phyloP scores from a whole-genome alignment of 176 grass and related monocot species.

The Dactylis glomerata region DNA sequence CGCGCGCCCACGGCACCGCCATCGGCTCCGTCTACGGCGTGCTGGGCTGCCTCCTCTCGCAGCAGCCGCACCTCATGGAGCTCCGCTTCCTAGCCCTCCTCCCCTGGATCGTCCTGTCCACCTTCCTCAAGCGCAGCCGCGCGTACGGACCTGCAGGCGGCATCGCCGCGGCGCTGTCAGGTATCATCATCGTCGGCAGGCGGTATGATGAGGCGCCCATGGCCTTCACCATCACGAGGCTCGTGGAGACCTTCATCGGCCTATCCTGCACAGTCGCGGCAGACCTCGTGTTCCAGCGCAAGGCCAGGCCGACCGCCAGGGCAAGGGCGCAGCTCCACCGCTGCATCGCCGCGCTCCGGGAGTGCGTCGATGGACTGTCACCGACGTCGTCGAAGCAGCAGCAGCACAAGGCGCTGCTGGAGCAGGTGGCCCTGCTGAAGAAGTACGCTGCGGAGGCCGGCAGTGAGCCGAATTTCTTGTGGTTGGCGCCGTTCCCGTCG shows the following conservation, averaged over 20 bases:
- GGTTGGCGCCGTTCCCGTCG: conserved; percentile 52
- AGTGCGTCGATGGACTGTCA: conserved; percentile 12
- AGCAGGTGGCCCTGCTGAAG: conserved; percentile 34
- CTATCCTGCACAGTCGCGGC: conserved; percentile 42
- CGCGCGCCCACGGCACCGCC: conserved; percentile 62
- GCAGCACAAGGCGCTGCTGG: conserved; percentile 26
- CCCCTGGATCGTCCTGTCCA: conserved; percentile 62
- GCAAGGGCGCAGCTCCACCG: conserved; percentile 43
- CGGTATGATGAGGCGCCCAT: conserved; percentile 60
- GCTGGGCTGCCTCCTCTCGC: conserved; percentile 50
- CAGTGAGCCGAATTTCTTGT: conserved; percentile 60
- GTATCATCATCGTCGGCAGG: conserved; percentile 61
- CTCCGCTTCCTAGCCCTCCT: conserved; percentile 70
- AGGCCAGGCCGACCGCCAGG: conserved; percentile 48
- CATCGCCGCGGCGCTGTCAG: conserved; percentile 46
- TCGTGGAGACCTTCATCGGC: conserved; percentile 83
- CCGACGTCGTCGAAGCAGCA: neutral
- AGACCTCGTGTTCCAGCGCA: conserved; percentile 63
- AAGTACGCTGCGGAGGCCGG: conserved; percentile 41
- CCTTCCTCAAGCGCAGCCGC: conserved; percentile 60
- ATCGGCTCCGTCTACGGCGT: conserved; percentile 71
- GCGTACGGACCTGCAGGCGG: conserved; percentile 56
- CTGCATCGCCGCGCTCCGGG: conserved; percentile 34
- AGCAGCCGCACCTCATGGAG: conserved; percentile 65
- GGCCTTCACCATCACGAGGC: conserved; percentile 48